Percentiles rank a stretch among this genome's conserved stretches.
phyloP scores from a whole-genome alignment of 768 basidiomycete species.

The Termitomyces sp. region DNA sequence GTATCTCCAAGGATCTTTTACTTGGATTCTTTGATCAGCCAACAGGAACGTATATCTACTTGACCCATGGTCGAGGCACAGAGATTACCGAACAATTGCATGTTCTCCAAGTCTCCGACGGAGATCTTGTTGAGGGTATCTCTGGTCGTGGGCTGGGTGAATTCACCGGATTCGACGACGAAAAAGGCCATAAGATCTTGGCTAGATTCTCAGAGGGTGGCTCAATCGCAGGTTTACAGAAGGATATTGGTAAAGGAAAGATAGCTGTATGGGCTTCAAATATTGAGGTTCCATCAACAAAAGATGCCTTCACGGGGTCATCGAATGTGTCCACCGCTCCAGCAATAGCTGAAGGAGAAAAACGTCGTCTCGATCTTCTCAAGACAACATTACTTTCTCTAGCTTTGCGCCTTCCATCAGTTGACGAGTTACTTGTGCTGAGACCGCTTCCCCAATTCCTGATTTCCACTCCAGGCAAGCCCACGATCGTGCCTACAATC shows the following conservation, averaged over 20 bases:
- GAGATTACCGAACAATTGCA: constrained; percentile 10
- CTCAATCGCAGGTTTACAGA: constrained; percentile 28
- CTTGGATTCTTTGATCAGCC: constrained; percentile 33
- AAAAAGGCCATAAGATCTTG: constrained; percentile 23
- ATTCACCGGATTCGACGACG: constrained; percentile 27
- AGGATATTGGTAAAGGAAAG: constrained; percentile 40
- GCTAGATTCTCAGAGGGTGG: constrained; percentile 24
- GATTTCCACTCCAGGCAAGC: constrained; percentile 40
- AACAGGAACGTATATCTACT: constrained; percentile 28
- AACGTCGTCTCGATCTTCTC: constrained; percentile 23
- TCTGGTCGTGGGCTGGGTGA: constrained; percentile 19
- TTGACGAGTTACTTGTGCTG: constrained; percentile 25
- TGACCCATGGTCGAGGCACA: constrained; percentile 13
- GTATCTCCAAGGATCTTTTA: constrained; percentile 21
- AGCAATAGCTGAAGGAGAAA: constrained; percentile 16
- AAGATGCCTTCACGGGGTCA: constrained; percentile 25
- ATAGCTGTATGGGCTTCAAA: constrained; percentile 54
- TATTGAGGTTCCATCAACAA: constrained; percentile 50
- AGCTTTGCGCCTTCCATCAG: constrained; percentile 38
- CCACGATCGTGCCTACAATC: constrained; percentile 34
- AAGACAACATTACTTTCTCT: constrained; percentile 28
- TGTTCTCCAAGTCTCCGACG: constrained; percentile 18
- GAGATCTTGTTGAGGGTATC: constrained; percentile 24
- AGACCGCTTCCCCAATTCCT: constrained; percentile 61
- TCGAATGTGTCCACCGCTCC: constrained; percentile 17